These are phyloP conservation scores for Apiotrichum veenhuisii DNA, from an alignment of 1,284 basidiomycete genomes.

Conservation along the genomic window DNA sequence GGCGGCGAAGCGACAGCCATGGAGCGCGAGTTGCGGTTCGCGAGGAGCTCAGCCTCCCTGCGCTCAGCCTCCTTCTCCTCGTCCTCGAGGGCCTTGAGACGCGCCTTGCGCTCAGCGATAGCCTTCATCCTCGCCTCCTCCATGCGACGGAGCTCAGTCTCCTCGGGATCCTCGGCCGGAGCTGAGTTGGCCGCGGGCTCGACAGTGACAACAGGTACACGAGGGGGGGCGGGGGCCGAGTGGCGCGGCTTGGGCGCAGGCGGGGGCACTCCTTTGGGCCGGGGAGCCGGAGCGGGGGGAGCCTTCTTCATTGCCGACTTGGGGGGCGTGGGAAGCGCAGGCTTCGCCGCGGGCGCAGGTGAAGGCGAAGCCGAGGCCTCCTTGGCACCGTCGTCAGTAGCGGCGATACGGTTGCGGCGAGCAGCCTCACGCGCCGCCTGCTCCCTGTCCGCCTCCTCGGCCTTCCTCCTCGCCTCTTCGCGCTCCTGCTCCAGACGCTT, in stretches of 20 bases:
- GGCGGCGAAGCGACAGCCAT: constrained; percentile 21
- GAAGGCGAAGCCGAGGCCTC: constrained; percentile 29
- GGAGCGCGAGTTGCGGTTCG: constrained; percentile 31
- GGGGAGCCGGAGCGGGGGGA: constrained; percentile 18
- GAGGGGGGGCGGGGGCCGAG: constrained; percentile 19
- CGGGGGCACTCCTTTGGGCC: constrained; percentile 24
- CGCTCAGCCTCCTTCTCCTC: constrained; percentile 66
- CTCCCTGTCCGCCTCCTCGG: constrained; percentile 66
- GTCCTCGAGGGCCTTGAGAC: constrained; percentile 63
- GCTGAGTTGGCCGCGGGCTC: constrained; percentile 43
- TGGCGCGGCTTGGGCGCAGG: constrained; percentile 35
- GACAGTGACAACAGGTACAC: constrained; percentile 27
- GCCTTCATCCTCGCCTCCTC: constrained; percentile 65
- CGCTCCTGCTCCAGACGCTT: constrained; percentile 77
- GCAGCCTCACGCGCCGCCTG: constrained; percentile 69
- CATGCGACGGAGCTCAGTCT: constrained; percentile 59
- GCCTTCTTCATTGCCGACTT: constrained; percentile 39
- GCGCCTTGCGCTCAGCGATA: constrained; percentile 61
- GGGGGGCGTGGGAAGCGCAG: constrained; percentile 29
- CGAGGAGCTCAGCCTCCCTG: constrained; percentile 61
- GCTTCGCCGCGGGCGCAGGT: constrained; percentile 32
- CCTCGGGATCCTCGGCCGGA: constrained; percentile 58
- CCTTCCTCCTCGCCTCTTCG: constrained; percentile 78
- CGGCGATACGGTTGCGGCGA: constrained; percentile 64
- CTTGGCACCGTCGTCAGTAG: constrained; percentile 53